Conservation (phyloP, 768 basidiomycete species). For the Suillus alpinus region DNA sequence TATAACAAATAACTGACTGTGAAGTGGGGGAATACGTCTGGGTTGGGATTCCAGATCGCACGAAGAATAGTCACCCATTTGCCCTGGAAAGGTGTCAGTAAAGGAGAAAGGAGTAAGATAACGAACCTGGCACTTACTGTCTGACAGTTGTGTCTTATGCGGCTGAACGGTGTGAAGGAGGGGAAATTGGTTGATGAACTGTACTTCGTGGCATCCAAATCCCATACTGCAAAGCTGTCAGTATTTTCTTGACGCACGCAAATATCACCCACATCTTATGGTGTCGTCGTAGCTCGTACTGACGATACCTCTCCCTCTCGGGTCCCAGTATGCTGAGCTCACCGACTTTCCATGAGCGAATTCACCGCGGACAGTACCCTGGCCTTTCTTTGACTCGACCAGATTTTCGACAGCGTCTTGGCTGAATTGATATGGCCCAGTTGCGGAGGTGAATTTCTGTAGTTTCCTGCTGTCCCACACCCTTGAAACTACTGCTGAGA, state of each 20-base stretch:
- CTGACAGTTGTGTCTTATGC: slow-evolving; percentile 73
- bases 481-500: slow-evolving; percentile 34
- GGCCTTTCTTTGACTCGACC: slow-evolving; percentile 48
- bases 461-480: slow-evolving; percentile 82
- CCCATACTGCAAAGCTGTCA: slow-evolving; percentile 61
- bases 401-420: slow-evolving; percentile 48
- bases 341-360: slow-evolving; percentile 73
- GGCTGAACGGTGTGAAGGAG: slow-evolving; percentile 60
- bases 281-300: slow-evolving; percentile 86
- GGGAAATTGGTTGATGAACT: slow-evolving; percentile 49
- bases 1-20: slow-evolving; percentile 46
- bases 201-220: slow-evolving; percentile 54
- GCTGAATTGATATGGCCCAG: slow-evolving; percentile 30
- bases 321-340: slow-evolving; percentile 86
- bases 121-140: slow-evolving; percentile 48
- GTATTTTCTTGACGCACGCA: not conserved
- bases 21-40: slow-evolving; percentile 80
- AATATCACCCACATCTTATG: slow-evolving; percentile 53
- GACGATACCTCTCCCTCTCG: slow-evolving; percentile 72
- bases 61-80: slow-evolving; percentile 78
- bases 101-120: not conserved
- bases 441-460: slow-evolving; percentile 30
- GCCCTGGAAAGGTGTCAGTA: slow-evolving; percentile 45
- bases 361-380: slow-evolving; percentile 57
- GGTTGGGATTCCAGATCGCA: slow-evolving; percentile 77